Evolutionary conservation across 352 stramenopile species (phyloP).

Genomic region (Phytopythium helicoides): DNA sequence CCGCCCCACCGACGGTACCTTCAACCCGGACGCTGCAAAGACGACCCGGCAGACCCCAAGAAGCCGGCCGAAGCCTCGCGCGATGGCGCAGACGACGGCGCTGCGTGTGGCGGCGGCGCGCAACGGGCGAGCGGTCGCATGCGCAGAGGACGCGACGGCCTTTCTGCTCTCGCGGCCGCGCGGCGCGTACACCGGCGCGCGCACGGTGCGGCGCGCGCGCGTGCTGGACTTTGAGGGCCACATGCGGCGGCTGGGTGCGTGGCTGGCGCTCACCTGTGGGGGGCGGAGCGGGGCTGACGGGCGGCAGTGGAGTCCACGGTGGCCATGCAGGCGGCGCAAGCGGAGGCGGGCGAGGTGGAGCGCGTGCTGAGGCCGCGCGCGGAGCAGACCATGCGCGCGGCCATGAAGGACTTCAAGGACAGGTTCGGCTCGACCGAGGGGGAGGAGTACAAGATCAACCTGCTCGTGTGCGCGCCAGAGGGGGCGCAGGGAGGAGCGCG

Average conservation of each 20-base stretch:
- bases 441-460: slow-evolving; percentile 85
- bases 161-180: slow-evolving; percentile 65
- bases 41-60: too few relatives aligned
- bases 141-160: slow-evolving; percentile 54
- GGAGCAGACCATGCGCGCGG: slow-evolving; percentile 60
- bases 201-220: slow-evolving; percentile 67
- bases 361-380: slow-evolving; percentile 48
- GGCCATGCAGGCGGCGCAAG: slow-evolving; percentile 39
- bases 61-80: too few relatives aligned
- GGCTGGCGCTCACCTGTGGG: too few relatives aligned
- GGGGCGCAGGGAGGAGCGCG: slow-evolving; percentile 6
- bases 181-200: slow-evolving; percentile 69
- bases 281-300: too few relatives aligned
- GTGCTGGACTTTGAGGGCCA: slow-evolving; percentile 84
- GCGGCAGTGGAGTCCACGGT: slow-evolving; percentile 80
- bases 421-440: slow-evolving; percentile 34
- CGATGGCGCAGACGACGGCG: not conserved
- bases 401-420: slow-evolving; percentile 59
- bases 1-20: too few relatives aligned
- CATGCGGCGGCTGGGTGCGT: slow-evolving; percentile 48
- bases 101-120: slow-evolving; percentile 56
- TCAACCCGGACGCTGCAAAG: too few relatives aligned
- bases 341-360: slow-evolving; percentile 30
- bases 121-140: slow-evolving; percentile 68
- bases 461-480: slow-evolving; percentile 56